Evolutionary conservation across 1,284 basidiomycete species (phyloP), one percentile per base, ranked within the genome.

Genomic region (Nidula niveotomentosa): DNA sequence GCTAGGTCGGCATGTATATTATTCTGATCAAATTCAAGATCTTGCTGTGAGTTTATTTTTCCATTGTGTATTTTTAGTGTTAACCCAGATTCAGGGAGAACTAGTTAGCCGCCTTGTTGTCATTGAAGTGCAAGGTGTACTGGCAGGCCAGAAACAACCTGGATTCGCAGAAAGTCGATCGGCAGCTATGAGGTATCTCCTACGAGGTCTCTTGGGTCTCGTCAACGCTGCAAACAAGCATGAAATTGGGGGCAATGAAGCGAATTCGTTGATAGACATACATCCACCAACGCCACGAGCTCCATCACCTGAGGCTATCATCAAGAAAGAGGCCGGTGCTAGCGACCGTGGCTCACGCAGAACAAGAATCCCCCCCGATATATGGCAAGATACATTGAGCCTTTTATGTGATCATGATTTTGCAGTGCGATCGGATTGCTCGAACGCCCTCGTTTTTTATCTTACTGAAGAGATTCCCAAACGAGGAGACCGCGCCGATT

Each of bases 1-100:
- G 0, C 78, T 98, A 15, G 91, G 91, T 35, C 86, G 89, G 6
- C 94, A 97, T 68, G 86, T 96, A 53, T 96, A 97, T 76, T 98
- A 98, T 68, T 91, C 93, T 48, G 96, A 98, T 68, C 96, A 99
- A 74, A 93, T 96, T 58, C 93, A 94, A 67, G 96, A 98, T 69
- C 86, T 98, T 52, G 87, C 93, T 10, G 78, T 80, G 49, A 65
- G 78, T 68, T 37, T 43, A 34, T 51, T 39, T 23, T 44, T 15
- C 41, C 52, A 48, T 30, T 9, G 34, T 47, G 36, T 17, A 13
- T 36, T 10, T 36, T 8, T 9, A n/a, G 18, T 23, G n/a, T 15
- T 39, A 47, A 59, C 33, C 54, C 35, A 45, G 8, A 50, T 8
- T 23, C 48, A 81, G 79, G 88, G 87, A 58, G 95, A 97, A 69